Percentiles rank a stretch among this genome's conserved stretches.
Conservation (phyloP, 163 green algal species). For the Trebouxia gelatinosa region DNA sequence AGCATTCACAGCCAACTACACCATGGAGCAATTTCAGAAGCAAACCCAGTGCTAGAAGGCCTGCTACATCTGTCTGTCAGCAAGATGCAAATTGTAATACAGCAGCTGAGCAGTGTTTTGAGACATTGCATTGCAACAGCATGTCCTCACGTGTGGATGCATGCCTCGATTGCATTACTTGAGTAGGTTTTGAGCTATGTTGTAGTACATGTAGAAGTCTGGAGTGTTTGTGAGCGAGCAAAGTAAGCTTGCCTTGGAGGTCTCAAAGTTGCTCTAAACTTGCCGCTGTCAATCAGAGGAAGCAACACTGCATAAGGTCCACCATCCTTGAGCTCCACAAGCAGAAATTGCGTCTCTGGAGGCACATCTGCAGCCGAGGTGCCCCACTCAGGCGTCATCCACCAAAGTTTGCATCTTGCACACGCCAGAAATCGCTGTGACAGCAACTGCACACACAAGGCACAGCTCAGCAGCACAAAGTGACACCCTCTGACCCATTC, state of each 20-base stretch:
- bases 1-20: constrained; percentile 88
- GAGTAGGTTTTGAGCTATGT: too few relatives aligned
- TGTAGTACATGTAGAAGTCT: too few relatives aligned
- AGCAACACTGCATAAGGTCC: constrained; percentile 81
- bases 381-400: constrained; percentile 97
- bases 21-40: constrained; percentile 87
- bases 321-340: constrained; percentile 76
- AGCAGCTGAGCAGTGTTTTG: too few relatives aligned
- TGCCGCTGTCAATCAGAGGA: constrained; percentile 82
- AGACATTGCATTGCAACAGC: too few relatives aligned
- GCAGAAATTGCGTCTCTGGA: constrained; percentile 94
- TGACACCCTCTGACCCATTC: too few relatives aligned
- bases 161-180: too few relatives aligned
- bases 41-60: constrained; percentile 51
- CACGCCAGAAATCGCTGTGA: constrained; percentile 75
- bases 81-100: too few relatives aligned
- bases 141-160: too few relatives aligned
- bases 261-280: constrained; percentile 78
- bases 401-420: constrained; percentile 97
- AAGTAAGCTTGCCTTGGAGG: constrained; percentile 52
- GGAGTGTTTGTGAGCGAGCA: too few relatives aligned
- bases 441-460: constrained; percentile 54
- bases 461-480: too few relatives aligned
- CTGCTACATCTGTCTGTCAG: background rate
- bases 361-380: constrained; percentile 66